Evolutionary conservation across 176 grass and related monocot species (phyloP), one percentile per base, ranked within the genome.

Genomic region (Neostapfia colusana): DNA sequence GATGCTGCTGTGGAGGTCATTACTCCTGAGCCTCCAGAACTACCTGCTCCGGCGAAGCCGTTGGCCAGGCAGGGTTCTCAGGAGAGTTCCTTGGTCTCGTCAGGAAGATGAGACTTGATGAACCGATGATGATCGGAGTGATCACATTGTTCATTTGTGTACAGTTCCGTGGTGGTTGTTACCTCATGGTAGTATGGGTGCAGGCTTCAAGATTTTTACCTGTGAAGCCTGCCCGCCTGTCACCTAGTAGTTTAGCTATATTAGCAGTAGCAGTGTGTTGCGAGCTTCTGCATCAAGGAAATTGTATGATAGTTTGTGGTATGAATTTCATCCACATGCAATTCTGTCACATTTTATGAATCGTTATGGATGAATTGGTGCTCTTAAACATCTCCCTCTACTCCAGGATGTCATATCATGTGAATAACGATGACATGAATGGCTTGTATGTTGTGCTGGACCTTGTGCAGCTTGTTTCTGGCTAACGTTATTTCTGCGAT

Each of bases 31-130:
- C 82, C 69, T 54, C 35, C 85, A 50, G 82, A 59, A 45, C 57
- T 82, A 63, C 77, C 91, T 62, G 17, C 62, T 24, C 16, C 78
- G 0, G 28, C 40, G 39, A 85, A 73, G 24, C 56, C 81, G 34
- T 56, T 68, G 73, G 27, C 63, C 3, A 50, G 31, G 57, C 66
- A 80, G 48, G 87, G 78, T 2, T 87, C 88, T 11, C 83, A 76
- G 12, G 87, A 88, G 41, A 95, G 85, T 60, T 77, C 88, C 37
- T 65, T 95, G 70, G 87, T 92, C 11, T 79, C 85, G 2, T 76
- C 88, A 40, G 84, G 82, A 78, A 95, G 89, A 88, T 98, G 77
- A 78, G 46, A 26, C 70, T 35, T n/a, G 62, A 37, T 26, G 55
- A 58, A 58, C 23, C n/a, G 53, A 56, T 58, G 64, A 72, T 76